Evolutionary conservation across 805 yeast genomes (phyloP), one percentile per base, ranked within the genome.

Genomic region (Wickerhamiella dianesei): DNA sequence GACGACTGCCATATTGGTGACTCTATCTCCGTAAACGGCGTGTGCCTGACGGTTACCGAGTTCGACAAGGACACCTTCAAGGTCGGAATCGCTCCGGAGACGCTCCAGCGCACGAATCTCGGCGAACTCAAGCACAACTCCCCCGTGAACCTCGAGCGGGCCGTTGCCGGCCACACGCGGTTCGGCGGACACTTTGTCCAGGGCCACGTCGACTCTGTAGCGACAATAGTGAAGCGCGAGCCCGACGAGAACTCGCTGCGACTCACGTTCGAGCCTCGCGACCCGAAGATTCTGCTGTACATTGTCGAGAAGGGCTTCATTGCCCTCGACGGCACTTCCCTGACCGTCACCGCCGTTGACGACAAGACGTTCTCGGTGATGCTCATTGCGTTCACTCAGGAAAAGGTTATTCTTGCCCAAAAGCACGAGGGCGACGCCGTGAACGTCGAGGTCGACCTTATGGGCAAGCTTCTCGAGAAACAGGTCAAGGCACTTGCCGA

Each of bases 101-200:
- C 98, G 0, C 70, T 92, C 36, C 75, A 85, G 50, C 73, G 92
- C 51, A 79, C 95, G 1, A 80, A 82, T 53, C 66, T 92, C 40
- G 89, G 87, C 1, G 64, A 64, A 8, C 72, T 89, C 62, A 59
- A 55, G 19, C 43, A 48, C 0, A 88, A 85, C 1, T 62, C 74
- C 17, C 72, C 70, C 49, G 95, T 92, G 18, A 89, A 92, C 61
- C 69, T 89, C 51, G 99, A 92, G 63, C 72, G 99, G 49, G 99
- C 99, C 0, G 86, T 92, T 29, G 70, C 79, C 2, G 77, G 78
- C 13, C 85, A 83, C 45, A 84, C 79, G 4, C 71, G 98, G 52
- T 77, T 88, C 58, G 99, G 99, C 20, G 99, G 99, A 0, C 99
- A 92, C 64, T 76, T 89, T 53, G 99, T 92, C 2, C 98, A 92